Conservation (phyloP, 371 early-diverging fungal species). For the Circinella minor region DNA sequence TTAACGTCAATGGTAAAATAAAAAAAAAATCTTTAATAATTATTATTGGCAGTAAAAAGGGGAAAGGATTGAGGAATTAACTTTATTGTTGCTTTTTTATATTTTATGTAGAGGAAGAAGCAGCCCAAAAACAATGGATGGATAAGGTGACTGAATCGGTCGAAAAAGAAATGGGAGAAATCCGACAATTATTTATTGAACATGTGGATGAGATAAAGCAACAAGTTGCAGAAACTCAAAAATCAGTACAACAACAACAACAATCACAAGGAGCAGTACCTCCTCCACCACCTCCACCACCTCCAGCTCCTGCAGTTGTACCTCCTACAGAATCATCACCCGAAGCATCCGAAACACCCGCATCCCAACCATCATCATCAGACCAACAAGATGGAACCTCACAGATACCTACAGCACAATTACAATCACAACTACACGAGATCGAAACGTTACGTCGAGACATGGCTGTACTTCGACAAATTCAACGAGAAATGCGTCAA, state of each 20-base stretch:
- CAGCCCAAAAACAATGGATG: constrained; percentile 37
- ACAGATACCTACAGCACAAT: constrained; percentile 10
- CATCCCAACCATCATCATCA: neutral
- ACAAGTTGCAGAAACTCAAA: constrained; percentile 27
- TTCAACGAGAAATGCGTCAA: constrained; percentile 58
- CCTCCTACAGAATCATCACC: constrained; percentile 1
- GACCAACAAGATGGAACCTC: neutral
- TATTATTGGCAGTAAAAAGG: neutral
- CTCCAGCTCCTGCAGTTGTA: neutral
- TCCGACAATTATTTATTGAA: constrained; percentile 33
- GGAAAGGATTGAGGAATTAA: neutral
- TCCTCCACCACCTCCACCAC: neutral
- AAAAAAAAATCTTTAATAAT: neutral
- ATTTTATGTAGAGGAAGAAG: constrained; percentile 20
- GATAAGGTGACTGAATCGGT: constrained; percentile 32
- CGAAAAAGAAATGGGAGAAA: constrained; percentile 41
- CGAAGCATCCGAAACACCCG: neutral
- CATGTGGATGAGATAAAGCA: constrained; percentile 40
- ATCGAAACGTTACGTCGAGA: constrained; percentile 52
- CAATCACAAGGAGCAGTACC: constrained; percentile 4
- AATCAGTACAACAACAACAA: constrained; percentile 10
- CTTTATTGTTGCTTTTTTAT: constrained; percentile 8
- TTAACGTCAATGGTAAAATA: constrained; percentile 66
- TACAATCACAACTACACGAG: constrained; percentile 31
- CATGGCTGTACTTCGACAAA: constrained; percentile 65